A percentile compares a stretch with the other conserved stretches of the same genome.
Evolutionary conservation across 208 protist species (phyloP).

Genomic region (Herpetomonas samuelpessoai): DNA sequence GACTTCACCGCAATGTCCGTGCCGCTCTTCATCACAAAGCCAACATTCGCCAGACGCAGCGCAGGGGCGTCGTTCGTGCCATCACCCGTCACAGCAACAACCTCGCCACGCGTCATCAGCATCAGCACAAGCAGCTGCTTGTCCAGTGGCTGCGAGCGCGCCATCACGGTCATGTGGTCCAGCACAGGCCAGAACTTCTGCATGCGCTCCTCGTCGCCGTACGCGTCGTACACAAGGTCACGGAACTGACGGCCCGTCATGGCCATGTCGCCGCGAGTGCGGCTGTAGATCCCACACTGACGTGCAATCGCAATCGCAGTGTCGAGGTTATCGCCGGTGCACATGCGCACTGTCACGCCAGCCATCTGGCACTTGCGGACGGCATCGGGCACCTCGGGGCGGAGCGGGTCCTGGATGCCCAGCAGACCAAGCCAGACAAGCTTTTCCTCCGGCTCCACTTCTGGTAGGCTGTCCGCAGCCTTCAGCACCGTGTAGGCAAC

Average conservation of each 20-base stretch:
- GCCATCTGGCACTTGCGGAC: conserved; percentile 91
- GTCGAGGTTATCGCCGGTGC: conserved; percentile 94
- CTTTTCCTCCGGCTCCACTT: conserved; percentile 60
- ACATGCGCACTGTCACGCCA: conserved; percentile 95
- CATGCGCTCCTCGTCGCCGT: conserved; percentile 72
- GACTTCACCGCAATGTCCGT: conserved; percentile 96
- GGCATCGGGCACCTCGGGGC: conserved; percentile 91
- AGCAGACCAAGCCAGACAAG: conserved; percentile 94
- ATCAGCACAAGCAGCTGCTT: conserved; percentile 89
- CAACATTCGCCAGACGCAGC: conserved; percentile 95
- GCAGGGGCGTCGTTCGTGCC: conserved; percentile 98
- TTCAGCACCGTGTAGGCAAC: conserved; percentile 53
- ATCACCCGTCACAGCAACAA: conserved; percentile 93
- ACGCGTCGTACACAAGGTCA: conserved; percentile 66
- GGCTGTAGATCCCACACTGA: conserved; percentile 90
- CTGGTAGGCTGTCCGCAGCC: conserved; percentile 24
- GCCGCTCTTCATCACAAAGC: conserved; percentile 97
- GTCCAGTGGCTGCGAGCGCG: conserved; percentile 81
- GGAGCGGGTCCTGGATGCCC: conserved; percentile 94
- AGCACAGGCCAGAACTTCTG: conserved; percentile 69
- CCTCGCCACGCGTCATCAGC: conserved; percentile 74
- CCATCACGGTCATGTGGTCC: conserved; percentile 85
- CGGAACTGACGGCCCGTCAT: conserved; percentile 92
- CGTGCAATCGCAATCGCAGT: conserved; percentile 94
- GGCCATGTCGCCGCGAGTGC: conserved; percentile 55